A percentile compares a stretch with the other conserved stretches of the same genome.
Evolutionary conservation across 2,329 filamentous ascomycete species (phyloP).

Genomic region (Claviceps cyperi): DNA sequence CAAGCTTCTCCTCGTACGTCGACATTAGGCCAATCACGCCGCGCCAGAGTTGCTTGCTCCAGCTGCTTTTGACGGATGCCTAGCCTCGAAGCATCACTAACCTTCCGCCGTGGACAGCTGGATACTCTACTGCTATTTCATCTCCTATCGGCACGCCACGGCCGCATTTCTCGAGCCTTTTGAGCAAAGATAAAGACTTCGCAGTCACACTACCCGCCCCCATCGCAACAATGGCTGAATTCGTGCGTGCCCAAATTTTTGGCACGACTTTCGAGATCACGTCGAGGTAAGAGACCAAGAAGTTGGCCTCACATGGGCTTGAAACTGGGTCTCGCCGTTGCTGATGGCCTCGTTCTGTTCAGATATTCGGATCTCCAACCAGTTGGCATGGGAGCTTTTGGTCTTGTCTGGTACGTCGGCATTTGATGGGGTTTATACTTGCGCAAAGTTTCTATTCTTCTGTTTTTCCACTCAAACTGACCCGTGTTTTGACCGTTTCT

Average conservation of each 20-base stretch:
- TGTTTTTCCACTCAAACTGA: neutral
- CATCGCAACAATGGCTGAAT: conserved; percentile 68
- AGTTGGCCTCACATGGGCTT: neutral
- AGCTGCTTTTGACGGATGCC: neutral
- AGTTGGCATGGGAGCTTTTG: conserved; percentile 98
- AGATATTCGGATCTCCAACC: conserved; percentile 97
- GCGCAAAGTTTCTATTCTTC: neutral
- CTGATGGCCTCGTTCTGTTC: conserved; percentile 5
- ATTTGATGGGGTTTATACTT: neutral
- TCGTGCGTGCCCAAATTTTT: conserved; percentile 97
- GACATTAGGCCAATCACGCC: neutral
- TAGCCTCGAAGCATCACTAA: neutral
- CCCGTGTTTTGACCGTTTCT: neutral
- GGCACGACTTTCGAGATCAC: conserved; percentile 99
- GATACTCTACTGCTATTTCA: neutral
- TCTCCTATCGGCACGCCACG: neutral
- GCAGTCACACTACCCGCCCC: no score
- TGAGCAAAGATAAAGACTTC: no score
- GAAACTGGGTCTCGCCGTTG: neutral
- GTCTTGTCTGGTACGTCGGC: conserved; percentile 73
- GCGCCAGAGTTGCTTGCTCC: neutral
- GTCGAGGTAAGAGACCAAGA: conserved; percentile 54
- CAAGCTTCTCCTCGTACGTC: neutral
- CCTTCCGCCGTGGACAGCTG: neutral
- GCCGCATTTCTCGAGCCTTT: no score